Evolutionary conservation across 2,329 filamentous ascomycete genomes (phyloP), one percentile per base, ranked within the genome.

Genomic region (Aspergillus pseudoterreus): DNA sequence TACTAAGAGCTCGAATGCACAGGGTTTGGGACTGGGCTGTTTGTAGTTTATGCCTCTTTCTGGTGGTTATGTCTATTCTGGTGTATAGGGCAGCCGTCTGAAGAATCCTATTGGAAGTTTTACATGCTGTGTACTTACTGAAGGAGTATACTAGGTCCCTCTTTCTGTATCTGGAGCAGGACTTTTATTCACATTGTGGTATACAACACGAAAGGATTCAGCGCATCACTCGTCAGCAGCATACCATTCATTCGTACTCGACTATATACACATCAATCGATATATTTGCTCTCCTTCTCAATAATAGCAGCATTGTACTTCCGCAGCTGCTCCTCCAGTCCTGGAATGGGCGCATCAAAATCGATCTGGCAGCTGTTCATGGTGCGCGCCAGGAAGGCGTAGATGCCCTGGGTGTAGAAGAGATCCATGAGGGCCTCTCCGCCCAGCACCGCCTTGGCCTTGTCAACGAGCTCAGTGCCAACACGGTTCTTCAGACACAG

Each of bases 311-410:
- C 39, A 24, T 43, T 43, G 39, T 43, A 43, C 15, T 43, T 43
- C 19, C 39, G 39, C 9, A 43, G 39, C 19, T 21, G 15, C 17
- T 19, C 39, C 19, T 43, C 43, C 27, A 45, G 10, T 45, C 43
- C 43, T n/a, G 43, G 43, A 45, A 45, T 45, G 12, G 43, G 43
- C 24, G 43, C 24, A 21, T 45, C 43, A 15, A 45, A 45, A 27
- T 45, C 43, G 22, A 45, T 45, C 1, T 24, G 27, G 43, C 15
- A 45, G 43, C 43, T 45, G 43, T 45, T 45, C 43, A 45, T 45
- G 30, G 43, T 45, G 43, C 43, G 43, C 19, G 24, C 43, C 19
- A 45, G 43, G 27, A 45, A 45, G 4, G 30, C 43, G 43, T 45
- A 45, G 27, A 45, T 45, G 14, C 12, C 14, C 43, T 45, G 43